phyloP scores from a whole-genome alignment of 2,329 filamentous ascomycete genomes.

The Ceratocystis eucalypticola region DNA sequence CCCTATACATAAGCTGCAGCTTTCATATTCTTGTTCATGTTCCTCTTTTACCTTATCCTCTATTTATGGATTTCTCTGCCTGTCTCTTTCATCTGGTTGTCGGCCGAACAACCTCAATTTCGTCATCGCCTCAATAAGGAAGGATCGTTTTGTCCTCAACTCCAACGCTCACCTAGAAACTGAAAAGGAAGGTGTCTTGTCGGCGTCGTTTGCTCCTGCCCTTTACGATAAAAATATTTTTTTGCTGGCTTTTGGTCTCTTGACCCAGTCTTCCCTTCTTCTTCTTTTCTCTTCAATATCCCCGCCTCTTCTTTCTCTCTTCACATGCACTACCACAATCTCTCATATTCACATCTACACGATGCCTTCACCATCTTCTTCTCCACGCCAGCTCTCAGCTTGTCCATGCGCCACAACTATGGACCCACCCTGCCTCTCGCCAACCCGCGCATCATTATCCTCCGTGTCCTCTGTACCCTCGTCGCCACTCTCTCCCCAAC shows the following conservation, averaged over 20 bases:
- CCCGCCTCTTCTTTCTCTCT: background rate
- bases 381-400: background rate
- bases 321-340: conserved; percentile 6
- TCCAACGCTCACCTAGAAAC: background rate
- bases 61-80: background rate
- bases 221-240: background rate
- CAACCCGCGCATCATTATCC: background rate
- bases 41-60: background rate
- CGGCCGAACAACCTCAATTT: background rate
- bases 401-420: background rate
- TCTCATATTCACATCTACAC: background rate
- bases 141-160: background rate
- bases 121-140: background rate
- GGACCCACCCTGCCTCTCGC: background rate
- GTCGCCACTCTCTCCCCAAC: background rate
- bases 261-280: background rate
- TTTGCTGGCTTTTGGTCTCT: background rate
- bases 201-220: background rate
- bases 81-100: background rate
- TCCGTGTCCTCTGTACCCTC: background rate
- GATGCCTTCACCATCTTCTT: background rate
- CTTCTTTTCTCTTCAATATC: background rate
- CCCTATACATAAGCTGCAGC: too few species aligned
- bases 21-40: too few species aligned
- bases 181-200: background rate